Base-by-base conservation (phyloP, 495 filamentous ascomycete genomes). In the Penicillium bovifimosum region DNA sequence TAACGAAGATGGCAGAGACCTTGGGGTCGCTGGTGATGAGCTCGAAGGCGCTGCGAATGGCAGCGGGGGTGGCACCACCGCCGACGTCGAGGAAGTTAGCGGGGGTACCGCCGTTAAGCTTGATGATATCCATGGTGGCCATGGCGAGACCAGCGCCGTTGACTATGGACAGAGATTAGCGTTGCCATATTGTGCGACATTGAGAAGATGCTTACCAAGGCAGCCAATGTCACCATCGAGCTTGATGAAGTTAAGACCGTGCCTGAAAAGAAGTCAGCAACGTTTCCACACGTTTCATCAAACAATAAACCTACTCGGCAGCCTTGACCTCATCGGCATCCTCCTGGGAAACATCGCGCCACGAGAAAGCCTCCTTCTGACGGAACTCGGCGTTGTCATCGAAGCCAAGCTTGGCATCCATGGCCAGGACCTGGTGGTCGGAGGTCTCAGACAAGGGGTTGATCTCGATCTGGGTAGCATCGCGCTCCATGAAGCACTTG, bases 41-140 rank as follows among this genome's bases (percentile, higher is more conserved):
- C 70, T 93, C 89, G 69, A 98, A 98, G 52, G 93, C 93, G 72
- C 90, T 84, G 79, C 92, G 89, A 77, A 98, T 98, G 55, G 93
- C 93, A 60, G 89, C 86, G 10, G 92, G 90, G 49, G 93, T 98
- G 55, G 93, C 93, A 76, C 93, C 93, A 69, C 93, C 93, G 58
- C 93, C 93, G 56, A 97, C 95, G 68, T 98, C 93, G 53, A 98
- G 80, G 86, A 98, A 98, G 81, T 98, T 98, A 52, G 93, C 93
- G 47, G 93, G 93, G 64, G 80, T 79, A 46, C 93, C 93, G 64
- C 93, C 93, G 76, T 98, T 98, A 26, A 98, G 83, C 81, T 98
- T 98, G 81, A 98, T 98, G 75, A 98, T 97, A 73, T 98, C 93
- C 93, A 98, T 98, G 60, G 93, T 98, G 49, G 93, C 93, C 93